phyloP scores from a whole-genome alignment of 371 early-diverging fungal species.

The Homolaphlyctis polyrhiza region DNA sequence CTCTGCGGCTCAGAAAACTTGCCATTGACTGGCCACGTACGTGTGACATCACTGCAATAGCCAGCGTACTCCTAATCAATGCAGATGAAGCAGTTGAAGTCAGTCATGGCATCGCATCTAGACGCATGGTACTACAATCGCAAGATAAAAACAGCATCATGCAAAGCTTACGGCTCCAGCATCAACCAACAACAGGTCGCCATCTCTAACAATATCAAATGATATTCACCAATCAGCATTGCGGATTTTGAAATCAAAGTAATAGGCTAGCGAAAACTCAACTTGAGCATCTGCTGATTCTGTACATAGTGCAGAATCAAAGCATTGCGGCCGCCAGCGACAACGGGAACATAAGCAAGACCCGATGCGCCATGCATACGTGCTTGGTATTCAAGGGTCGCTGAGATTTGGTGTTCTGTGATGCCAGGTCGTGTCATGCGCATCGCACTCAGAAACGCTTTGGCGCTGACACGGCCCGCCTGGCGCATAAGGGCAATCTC shows the following conservation, averaged over 20 bases:
- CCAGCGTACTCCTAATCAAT: constrained; percentile 65
- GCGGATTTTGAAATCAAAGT: too few relatives aligned
- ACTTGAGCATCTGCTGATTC: constrained; percentile 68
- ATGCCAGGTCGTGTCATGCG: constrained; percentile 62
- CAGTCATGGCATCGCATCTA: neutral
- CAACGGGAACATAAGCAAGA: constrained; percentile 95
- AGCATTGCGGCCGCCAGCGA: constrained; percentile 89
- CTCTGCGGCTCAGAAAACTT: constrained; percentile 75
- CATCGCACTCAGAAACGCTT: constrained; percentile 57
- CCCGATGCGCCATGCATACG: constrained; percentile 64
- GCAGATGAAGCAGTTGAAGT: neutral
- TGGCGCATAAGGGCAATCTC: constrained; percentile 76
- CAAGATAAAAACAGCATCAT: neutral
- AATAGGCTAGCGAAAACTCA: constrained; percentile 13
- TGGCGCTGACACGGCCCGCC: constrained; percentile 69
- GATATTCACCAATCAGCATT: too few relatives aligned
- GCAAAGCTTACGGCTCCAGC: constrained; percentile 68
- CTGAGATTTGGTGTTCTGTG: constrained; percentile 72
- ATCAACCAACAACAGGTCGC: constrained; percentile 85
- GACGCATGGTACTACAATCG: neutral
- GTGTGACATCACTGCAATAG: constrained; percentile 89
- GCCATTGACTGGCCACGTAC: constrained; percentile 92
- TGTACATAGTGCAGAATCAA: constrained; percentile 90
- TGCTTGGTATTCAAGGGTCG: constrained; percentile 71
- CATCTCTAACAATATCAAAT: too few relatives aligned